Conservation (phyloP, 495 filamentous ascomycete genomes). For the Friedmanniomyces endolithicus region DNA sequence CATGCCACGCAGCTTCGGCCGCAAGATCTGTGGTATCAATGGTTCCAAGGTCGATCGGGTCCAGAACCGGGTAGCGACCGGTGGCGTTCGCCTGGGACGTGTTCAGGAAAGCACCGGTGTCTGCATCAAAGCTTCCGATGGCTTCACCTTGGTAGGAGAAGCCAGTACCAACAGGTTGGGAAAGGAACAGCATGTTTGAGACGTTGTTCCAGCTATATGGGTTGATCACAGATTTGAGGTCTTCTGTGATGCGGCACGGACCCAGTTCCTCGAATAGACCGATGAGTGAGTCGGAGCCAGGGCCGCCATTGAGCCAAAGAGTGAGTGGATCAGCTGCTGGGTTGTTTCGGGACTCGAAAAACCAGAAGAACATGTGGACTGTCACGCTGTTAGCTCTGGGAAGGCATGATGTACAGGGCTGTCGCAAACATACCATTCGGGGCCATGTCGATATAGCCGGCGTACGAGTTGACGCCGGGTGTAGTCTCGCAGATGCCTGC, state of each 20-base stretch:
- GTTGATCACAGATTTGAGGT: constrained; percentile 41
- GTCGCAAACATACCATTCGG: neutral
- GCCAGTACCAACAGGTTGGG: constrained; percentile 49
- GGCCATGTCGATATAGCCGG: constrained; percentile 7
- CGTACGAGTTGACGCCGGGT: constrained; percentile 23
- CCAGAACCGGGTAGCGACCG: constrained; percentile 37
- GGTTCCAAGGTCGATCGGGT: constrained; percentile 19
- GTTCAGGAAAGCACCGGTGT: constrained; percentile 35
- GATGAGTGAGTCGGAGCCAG: constrained; percentile 51
- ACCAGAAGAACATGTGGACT: constrained; percentile 19
- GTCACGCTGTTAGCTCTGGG: neutral
- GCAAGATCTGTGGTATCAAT: constrained; percentile 39
- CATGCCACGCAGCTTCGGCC: constrained; percentile 32
- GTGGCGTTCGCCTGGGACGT: constrained; percentile 31
- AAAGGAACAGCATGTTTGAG: constrained; percentile 64
- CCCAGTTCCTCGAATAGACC: constrained; percentile 59
- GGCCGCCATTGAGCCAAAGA: constrained; percentile 36
- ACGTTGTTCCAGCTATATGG: constrained; percentile 59
- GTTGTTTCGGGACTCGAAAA: constrained; percentile 20
- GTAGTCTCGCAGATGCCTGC: constrained; percentile 36
- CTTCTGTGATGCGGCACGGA: constrained; percentile 43
- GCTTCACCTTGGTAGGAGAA: constrained; percentile 42
- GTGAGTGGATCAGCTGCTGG: constrained; percentile 21
- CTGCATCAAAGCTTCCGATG: constrained; percentile 22
- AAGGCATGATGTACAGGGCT: neutral